Evolutionary conservation across 768 basidiomycete genomes (phyloP).

Genomic region (Glaciozyma martinii): DNA sequence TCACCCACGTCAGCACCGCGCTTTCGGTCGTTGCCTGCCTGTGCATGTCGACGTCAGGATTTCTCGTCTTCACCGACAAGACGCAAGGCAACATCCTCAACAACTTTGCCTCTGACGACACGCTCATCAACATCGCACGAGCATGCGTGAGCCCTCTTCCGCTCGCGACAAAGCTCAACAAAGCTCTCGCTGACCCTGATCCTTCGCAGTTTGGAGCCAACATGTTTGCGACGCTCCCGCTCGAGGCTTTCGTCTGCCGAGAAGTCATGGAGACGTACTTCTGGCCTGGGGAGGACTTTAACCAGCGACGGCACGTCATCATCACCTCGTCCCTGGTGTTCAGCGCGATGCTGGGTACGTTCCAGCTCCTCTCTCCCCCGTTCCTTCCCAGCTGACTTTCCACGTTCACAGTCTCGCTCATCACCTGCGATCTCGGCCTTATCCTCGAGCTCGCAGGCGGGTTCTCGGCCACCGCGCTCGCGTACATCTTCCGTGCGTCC

Average conservation of each 20-base stretch:
- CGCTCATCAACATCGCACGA: slow-evolving; percentile 75
- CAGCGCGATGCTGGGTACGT: slow-evolving; percentile 69
- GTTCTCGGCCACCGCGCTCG: slow-evolving; percentile 55
- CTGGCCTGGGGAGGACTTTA: slow-evolving; percentile 80
- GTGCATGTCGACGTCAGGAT: slow-evolving; percentile 76
- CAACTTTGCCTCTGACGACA: slow-evolving; percentile 63
- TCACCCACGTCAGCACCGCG: slow-evolving; percentile 83
- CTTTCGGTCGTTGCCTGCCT: slow-evolving; percentile 71
- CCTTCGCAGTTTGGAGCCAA: slow-evolving; percentile 32
- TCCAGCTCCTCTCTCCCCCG: background rate
- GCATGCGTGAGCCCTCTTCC: slow-evolving; percentile 58
- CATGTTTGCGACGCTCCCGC: slow-evolving; percentile 95
- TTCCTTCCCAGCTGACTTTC: background rate
- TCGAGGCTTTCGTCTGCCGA: slow-evolving; percentile 89
- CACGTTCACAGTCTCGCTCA: slow-evolving; percentile 58
- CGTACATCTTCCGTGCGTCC: slow-evolving; percentile 62
- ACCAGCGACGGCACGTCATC: slow-evolving; percentile 65
- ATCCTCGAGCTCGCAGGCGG: slow-evolving; percentile 98
- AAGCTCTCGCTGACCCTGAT: slow-evolving; percentile 41
- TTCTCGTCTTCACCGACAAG: slow-evolving; percentile 60
- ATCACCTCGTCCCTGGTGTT: slow-evolving; percentile 79
- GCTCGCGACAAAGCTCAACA: slow-evolving; percentile 63
- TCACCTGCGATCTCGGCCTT: slow-evolving; percentile 95
- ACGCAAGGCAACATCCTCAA: slow-evolving; percentile 84
- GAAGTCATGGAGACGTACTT: slow-evolving; percentile 96